Percentiles rank a stretch among this genome's conserved stretches.
Evolutionary conservation across 1,139 yeast genomes (phyloP).

Genomic region (Lodderomyces orthopsilosis): DNA sequence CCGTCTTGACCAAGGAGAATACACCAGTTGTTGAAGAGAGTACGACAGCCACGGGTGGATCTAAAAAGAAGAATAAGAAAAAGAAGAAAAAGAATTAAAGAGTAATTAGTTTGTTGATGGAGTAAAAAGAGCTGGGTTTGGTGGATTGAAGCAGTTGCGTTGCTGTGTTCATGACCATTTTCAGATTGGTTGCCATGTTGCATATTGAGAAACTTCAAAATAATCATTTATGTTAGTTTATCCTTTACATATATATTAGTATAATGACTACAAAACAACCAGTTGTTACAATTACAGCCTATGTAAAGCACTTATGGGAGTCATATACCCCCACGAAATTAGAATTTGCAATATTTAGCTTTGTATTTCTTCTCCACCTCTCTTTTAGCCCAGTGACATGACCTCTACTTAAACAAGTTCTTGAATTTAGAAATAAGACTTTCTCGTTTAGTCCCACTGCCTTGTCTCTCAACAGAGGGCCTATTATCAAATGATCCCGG

Average conservation of each 20-base stretch:
- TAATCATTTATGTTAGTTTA: no score
- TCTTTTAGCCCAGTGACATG: background rate
- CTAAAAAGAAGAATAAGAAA: conserved; percentile 24
- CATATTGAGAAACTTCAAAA: no score
- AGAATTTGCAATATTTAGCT: background rate
- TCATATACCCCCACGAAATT: no score
- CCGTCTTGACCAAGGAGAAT: conserved; percentile 4
- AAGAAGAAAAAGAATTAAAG: conserved; percentile 23
- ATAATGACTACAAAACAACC: no score
- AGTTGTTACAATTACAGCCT: background rate
- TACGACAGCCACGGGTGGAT: conserved; percentile 1
- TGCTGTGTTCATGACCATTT: no score
- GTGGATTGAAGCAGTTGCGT: background rate
- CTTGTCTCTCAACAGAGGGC: background rate
- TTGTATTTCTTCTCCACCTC: background rate
- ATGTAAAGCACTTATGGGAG: background rate
- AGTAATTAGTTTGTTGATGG: no score
- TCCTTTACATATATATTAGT: no score
- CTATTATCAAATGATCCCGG: conserved; percentile 22
- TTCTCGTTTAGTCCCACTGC: conserved; percentile 20
- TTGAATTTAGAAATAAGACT: conserved; percentile 32
- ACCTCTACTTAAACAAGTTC: conserved; percentile 29
- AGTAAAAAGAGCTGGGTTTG: no score
- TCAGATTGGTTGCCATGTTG: no score
- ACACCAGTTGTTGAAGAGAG: conserved; percentile 7